A percentile compares a stretch with the other conserved stretches of the same genome.
phyloP scores from a whole-genome alignment of 1,284 basidiomycete genomes.

The Apiotrichum gamsii region DNA sequence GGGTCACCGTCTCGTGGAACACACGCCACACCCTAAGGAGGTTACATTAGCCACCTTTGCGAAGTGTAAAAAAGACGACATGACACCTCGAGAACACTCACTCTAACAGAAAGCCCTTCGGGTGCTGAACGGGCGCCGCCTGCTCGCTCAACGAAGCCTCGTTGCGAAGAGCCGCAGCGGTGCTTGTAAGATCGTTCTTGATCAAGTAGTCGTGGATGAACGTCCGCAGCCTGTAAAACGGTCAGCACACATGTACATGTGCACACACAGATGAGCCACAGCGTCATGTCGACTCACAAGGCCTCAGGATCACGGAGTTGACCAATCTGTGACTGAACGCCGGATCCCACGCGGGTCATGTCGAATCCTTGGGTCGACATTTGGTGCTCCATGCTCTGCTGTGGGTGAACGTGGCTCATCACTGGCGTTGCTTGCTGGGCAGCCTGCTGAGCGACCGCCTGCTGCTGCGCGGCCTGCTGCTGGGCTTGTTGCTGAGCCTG shows the following conservation, averaged over 20 bases:
- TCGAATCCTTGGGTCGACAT: conserved; percentile 22
- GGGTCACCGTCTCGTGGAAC: conserved; percentile 48
- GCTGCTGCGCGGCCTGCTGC: too few species aligned
- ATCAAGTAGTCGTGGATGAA: conserved; percentile 45
- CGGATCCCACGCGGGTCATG: conserved; percentile 33
- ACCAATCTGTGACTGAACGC: conserved; percentile 20
- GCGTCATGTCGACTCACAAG: conserved; percentile 27
- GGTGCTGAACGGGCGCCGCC: conserved; percentile 39
- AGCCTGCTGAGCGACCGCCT: too few species aligned
- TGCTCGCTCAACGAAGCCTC: conserved; percentile 42
- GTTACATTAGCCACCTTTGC: not conserved
- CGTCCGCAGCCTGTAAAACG: conserved; percentile 32
- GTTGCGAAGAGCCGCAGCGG: conserved; percentile 38
- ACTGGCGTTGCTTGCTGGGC: conserved; percentile 23
- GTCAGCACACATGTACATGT: conserved; percentile 12
- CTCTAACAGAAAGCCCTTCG: conserved; percentile 47
- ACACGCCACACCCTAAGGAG: conserved; percentile 44
- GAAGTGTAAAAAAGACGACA: too few species aligned
- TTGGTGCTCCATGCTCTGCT: conserved; percentile 16
- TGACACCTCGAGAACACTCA: too few species aligned
- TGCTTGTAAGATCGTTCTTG: conserved; percentile 34
- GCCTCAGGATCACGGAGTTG: conserved; percentile 26
- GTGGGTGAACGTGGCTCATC: conserved; percentile 12
- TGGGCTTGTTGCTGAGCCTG: too few species aligned
- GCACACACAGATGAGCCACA: not conserved